Percentiles rank a stretch among this genome's conserved stretches.
Evolutionary conservation across 148 eudicot species (phyloP).

Genomic region (Rheum nobile): DNA sequence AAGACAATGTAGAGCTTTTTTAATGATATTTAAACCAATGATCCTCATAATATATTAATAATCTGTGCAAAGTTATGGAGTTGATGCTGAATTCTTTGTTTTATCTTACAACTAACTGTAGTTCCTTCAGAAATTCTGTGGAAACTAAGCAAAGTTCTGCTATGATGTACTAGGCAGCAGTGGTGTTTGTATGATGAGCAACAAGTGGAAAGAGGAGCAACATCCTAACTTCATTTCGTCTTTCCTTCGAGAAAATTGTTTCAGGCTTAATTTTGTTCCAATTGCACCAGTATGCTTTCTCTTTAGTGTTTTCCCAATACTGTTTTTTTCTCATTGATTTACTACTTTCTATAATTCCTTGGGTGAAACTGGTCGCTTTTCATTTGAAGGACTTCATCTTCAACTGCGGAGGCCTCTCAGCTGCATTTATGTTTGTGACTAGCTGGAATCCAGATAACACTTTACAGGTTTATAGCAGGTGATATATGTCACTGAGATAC

Average conservation of each 20-base stretch:
- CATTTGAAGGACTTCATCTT: slow-evolving; percentile 79
- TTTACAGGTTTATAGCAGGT: slow-evolving; percentile 54
- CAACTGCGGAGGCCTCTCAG: slow-evolving; percentile 85
- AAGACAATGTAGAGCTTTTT: neutral
- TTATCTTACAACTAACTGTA: neutral
- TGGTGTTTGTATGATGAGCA: slow-evolving; percentile 92
- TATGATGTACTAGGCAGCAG: slow-evolving; percentile 30
- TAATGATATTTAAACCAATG: neutral
- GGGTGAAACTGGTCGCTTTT: neutral
- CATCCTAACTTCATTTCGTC: slow-evolving; percentile 67
- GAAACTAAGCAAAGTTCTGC: neutral
- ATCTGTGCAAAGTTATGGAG: neutral
- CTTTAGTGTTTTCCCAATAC: neutral
- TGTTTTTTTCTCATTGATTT: neutral
- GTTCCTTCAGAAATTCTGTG: neutral
- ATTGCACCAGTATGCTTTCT: slow-evolving; percentile 59
- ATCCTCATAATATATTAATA: no score
- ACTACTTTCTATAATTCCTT: neutral
- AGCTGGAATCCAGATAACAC: slow-evolving; percentile 41
- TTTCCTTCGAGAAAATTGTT: slow-evolving; percentile 60
- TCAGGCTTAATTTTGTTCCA: slow-evolving; percentile 64
- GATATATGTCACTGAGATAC: neutral
- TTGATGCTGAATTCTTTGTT: neutral
- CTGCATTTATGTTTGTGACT: slow-evolving; percentile 78
- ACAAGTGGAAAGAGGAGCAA: slow-evolving; percentile 73